A percentile compares a stretch with the other conserved stretches of the same genome.
Evolutionary conservation across 495 filamentous ascomycete species (phyloP).

Genomic region (Delitschia confertaspora): DNA sequence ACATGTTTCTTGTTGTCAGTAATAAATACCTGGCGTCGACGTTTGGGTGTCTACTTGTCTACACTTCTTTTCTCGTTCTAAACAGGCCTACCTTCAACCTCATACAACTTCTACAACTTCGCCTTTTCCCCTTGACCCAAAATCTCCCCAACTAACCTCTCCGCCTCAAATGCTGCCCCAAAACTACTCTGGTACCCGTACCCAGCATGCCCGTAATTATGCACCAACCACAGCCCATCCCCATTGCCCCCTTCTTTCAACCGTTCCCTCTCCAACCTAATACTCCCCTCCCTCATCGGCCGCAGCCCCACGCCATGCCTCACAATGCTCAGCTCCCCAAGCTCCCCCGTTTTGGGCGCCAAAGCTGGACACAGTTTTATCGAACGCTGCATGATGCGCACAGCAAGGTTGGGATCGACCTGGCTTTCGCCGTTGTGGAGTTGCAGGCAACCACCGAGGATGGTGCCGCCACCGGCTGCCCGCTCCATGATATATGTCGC

Average conservation of each 20-base stretch:
- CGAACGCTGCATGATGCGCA: slow-evolving; percentile 80
- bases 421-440: slow-evolving; percentile 74
- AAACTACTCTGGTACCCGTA: slow-evolving; percentile 84
- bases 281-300: slow-evolving; percentile 64
- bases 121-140: slow-evolving; percentile 29
- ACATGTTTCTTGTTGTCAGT: too few relatives aligned
- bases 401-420: slow-evolving; percentile 70
- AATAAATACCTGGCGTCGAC: too few relatives aligned
- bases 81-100: too few relatives aligned
- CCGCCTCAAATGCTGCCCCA: slow-evolving; percentile 64
- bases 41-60: too few relatives aligned
- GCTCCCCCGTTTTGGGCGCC: slow-evolving; percentile 34
- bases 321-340: slow-evolving; percentile 59
- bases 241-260: too few relatives aligned
- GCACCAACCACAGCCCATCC: slow-evolving; percentile 73
- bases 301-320: slow-evolving; percentile 82
- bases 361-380: slow-evolving; percentile 65
- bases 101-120: slow-evolving; percentile 31
- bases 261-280: slow-evolving; percentile 79
- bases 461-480: slow-evolving; percentile 64
- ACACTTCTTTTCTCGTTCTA: too few relatives aligned
- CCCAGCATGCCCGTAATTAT: slow-evolving; percentile 94
- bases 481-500: slow-evolving; percentile 83
- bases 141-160: slow-evolving; percentile 60
- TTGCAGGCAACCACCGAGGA: slow-evolving; percentile 83